A percentile compares a stretch with the other conserved stretches of the same genome.
phyloP scores from a whole-genome alignment of 2,329 filamentous ascomycete species.

The Aspergillus chevalieri region DNA sequence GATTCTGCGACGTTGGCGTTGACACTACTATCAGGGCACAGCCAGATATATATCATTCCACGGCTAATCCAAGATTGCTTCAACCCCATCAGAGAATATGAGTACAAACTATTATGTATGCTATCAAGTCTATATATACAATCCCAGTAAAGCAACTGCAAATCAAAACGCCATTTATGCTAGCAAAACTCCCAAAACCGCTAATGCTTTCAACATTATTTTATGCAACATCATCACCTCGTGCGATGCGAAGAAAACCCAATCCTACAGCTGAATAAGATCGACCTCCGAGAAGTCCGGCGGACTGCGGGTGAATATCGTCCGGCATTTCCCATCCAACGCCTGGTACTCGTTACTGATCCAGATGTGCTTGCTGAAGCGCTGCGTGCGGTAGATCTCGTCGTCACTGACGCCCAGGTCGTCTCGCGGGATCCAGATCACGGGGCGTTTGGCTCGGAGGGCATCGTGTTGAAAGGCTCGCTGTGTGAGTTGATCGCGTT shows the following conservation, averaged over 20 bases:
- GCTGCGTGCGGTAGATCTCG: constrained; percentile 72
- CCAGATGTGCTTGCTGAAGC: constrained; percentile 75
- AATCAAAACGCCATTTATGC: no score
- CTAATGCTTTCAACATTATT: no score
- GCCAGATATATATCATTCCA: no score
- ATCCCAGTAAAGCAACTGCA: no score
- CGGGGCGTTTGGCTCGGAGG: constrained; percentile 73
- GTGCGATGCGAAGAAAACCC: not conserved
- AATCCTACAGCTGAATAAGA: constrained; percentile 64
- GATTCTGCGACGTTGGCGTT: no score
- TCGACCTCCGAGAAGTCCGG: constrained; percentile 87
- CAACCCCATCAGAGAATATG: no score
- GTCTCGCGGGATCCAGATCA: constrained; percentile 90
- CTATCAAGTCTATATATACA: no score
- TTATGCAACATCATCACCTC: no score
- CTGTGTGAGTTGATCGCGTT: constrained; percentile 76
- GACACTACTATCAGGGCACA: no score
- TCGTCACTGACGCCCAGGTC: constrained; percentile 87
- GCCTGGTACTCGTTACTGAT: constrained; percentile 91
- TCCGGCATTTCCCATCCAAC: constrained; percentile 73
- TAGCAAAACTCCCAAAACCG: no score
- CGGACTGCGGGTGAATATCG: constrained; percentile 77
- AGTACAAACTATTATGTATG: no score
- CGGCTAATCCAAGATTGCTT: no score
- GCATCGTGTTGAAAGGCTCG: constrained; percentile 89